phyloP scores from a whole-genome alignment of 2,329 filamentous ascomycete species.

The Calonectria naviculata region DNA sequence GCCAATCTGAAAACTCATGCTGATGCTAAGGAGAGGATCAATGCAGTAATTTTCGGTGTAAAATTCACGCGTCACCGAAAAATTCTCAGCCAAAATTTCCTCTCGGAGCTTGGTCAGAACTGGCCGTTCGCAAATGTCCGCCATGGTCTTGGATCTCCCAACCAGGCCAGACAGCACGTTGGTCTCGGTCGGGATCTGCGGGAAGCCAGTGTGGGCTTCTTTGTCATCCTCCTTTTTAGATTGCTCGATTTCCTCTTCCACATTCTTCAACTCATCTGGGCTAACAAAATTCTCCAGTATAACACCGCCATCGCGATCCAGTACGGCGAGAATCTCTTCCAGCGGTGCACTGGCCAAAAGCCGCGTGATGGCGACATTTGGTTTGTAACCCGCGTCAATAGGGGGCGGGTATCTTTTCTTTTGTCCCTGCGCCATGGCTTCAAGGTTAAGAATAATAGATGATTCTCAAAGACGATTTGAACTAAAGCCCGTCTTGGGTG shows the following conservation, averaged over 20 bases:
- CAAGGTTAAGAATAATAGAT: background rate
- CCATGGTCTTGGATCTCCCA: background rate
- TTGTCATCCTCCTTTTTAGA: background rate
- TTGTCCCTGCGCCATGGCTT: too few species aligned
- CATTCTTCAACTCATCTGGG: background rate
- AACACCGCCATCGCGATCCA: background rate
- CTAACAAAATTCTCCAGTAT: background rate
- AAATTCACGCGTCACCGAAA: background rate
- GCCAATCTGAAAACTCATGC: background rate
- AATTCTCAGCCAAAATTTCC: background rate
- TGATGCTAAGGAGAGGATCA: slow-evolving; percentile 1
- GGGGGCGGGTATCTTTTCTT: background rate
- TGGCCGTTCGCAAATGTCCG: background rate
- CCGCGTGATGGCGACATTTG: background rate
- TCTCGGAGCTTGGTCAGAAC: background rate
- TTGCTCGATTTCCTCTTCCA: background rate
- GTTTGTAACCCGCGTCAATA: background rate
- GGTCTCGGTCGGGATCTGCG: background rate
- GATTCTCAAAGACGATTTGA: too few species aligned
- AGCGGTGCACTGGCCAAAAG: background rate
- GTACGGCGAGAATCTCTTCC: background rate
- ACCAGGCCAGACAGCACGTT: background rate
- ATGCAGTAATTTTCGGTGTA: background rate
- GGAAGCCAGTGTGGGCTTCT: background rate
- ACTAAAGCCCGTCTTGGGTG: background rate